phyloP scores from a whole-genome alignment of 2,329 filamentous ascomycete genomes.

The Periglandula ipomoeae region DNA sequence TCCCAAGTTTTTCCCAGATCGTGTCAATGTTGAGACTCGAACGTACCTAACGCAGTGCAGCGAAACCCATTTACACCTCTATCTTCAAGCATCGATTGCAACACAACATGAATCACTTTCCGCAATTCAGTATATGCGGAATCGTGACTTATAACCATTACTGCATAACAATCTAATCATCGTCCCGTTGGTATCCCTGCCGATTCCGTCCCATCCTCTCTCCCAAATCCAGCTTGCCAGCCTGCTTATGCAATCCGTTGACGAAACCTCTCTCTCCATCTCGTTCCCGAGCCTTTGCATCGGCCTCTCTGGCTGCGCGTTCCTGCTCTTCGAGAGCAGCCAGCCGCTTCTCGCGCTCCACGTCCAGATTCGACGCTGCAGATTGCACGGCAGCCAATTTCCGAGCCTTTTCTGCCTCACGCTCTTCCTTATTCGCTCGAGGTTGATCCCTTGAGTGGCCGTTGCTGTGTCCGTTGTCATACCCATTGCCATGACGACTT shows the following conservation, averaged over 20 bases:
- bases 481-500: background rate
- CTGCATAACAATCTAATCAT: slow-evolving; percentile 23
- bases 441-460: slow-evolving; percentile 6
- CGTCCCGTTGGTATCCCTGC: slow-evolving; percentile 36
- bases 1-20: too few species aligned
- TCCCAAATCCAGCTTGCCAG: slow-evolving; percentile 39
- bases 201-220: slow-evolving; percentile 42
- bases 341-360: slow-evolving; percentile 59
- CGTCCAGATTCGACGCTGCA: slow-evolving; percentile 59
- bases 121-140: too few species aligned
- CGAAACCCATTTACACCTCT: too few species aligned
- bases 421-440: slow-evolving; percentile 14
- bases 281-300: slow-evolving; percentile 54
- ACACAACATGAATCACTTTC: too few species aligned
- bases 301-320: slow-evolving; percentile 52
- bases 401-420: slow-evolving; percentile 50
- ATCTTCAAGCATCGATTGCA: too few species aligned
- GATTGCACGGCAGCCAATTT: slow-evolving; percentile 67
- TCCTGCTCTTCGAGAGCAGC: slow-evolving; percentile 59
- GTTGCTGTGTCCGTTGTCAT: slow-evolving; percentile 7
- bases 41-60: too few species aligned
- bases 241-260: slow-evolving; percentile 52
- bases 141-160: background rate
- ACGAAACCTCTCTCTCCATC: slow-evolving; percentile 58
- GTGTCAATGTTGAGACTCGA: too few species aligned